Conservation (phyloP, 805 yeast genomes). For the Wickerhamiella parazyma region DNA sequence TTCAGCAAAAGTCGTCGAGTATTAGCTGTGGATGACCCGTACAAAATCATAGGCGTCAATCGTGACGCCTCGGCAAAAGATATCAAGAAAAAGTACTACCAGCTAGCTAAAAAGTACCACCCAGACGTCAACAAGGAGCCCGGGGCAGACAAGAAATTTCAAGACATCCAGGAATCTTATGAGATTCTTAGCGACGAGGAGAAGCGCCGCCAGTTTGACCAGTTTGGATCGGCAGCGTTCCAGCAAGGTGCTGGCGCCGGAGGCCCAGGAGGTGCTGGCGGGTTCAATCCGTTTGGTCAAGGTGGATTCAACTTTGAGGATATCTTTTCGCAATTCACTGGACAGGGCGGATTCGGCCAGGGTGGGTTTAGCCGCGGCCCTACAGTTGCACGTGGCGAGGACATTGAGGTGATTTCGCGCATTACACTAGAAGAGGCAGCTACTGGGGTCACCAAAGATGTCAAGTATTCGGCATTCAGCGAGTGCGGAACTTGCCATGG, state of each 20-base stretch:
- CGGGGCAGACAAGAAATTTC: constrained; percentile 79
- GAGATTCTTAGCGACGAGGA: constrained; percentile 77
- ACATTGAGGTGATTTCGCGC: constrained; percentile 64
- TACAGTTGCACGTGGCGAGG: constrained; percentile 78
- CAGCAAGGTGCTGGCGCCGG: constrained; percentile 38
- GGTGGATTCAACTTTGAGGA: constrained; percentile 46
- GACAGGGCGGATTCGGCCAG: constrained; percentile 23
- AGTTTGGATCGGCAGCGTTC: constrained; percentile 79
- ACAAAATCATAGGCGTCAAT: constrained; percentile 65
- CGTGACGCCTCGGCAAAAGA: constrained; percentile 61
- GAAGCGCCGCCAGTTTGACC: constrained; percentile 82
- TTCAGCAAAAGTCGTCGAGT: background rate
- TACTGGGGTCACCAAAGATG: constrained; percentile 54
- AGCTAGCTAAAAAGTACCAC: constrained; percentile 84
- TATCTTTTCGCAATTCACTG: constrained; percentile 43
- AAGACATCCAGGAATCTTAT: constrained; percentile 86
- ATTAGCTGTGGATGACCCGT: constrained; percentile 52
- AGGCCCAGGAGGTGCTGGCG: constrained; percentile 27
- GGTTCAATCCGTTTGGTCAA: constrained; percentile 27
- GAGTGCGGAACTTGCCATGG: constrained; percentile 74
- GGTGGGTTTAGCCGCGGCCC: constrained; percentile 36
- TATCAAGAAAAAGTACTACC: constrained; percentile 87
- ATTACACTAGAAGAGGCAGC: constrained; percentile 77
- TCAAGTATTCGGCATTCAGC: constrained; percentile 61
- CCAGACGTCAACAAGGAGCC: constrained; percentile 93